Evolutionary conservation across 2,329 filamentous ascomycete species (phyloP).

Genomic region (Fonsecaea monophora): DNA sequence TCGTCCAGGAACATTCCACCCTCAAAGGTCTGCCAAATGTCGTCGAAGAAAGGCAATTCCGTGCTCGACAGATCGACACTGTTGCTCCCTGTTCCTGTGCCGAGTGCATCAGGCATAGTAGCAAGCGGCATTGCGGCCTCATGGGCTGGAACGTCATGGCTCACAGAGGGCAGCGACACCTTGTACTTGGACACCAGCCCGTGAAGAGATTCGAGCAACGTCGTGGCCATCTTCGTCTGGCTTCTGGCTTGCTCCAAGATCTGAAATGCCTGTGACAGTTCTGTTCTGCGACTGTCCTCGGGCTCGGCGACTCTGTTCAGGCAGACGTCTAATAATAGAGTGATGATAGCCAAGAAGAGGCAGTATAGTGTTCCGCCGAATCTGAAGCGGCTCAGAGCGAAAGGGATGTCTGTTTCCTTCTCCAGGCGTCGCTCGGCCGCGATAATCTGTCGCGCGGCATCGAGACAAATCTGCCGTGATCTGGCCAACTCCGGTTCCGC

Average conservation of each 20-base stretch:
- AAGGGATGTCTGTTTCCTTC: constrained; percentile 35
- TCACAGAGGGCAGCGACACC: constrained; percentile 16
- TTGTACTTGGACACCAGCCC: constrained; percentile 44
- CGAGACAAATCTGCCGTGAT: constrained; percentile 46
- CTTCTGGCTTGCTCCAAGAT: constrained; percentile 47
- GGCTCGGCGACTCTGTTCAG: constrained; percentile 46
- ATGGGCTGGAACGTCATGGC: background rate
- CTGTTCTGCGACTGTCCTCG: constrained; percentile 45
- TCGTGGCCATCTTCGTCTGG: constrained; percentile 43
- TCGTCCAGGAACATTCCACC: constrained; percentile 30
- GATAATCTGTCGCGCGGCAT: constrained; percentile 3
- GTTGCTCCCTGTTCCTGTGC: constrained; percentile 28
- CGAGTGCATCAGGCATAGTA: background rate
- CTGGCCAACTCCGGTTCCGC: constrained; percentile 42
- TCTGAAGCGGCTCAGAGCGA: constrained; percentile 41
- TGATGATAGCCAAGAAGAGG: constrained; percentile 48
- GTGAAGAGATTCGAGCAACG: constrained; percentile 49
- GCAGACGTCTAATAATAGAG: constrained; percentile 49
- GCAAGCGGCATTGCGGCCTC: background rate
- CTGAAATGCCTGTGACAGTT: constrained; percentile 48
- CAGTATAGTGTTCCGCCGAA: constrained; percentile 44
- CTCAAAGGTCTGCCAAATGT: constrained; percentile 39
- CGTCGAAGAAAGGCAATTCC: constrained; percentile 31
- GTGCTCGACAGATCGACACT: constrained; percentile 34
- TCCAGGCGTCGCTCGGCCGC: constrained; percentile 39